These are phyloP conservation scores for Helianthus annuus DNA, from an alignment of 129 eudicot species.

Conservation along the genomic window HanXRQr2.0-SUNRISE NC_035440.2:7896467-7896966, in stretches of 20 bases:
- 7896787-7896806: neutral
- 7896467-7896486: neutral
- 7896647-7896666: slow-evolving; percentile 1
- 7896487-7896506: neutral
- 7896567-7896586: slow-evolving; percentile 12
- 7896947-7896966: too few species aligned
- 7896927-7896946: neutral
- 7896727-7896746: slow-evolving; percentile 18
- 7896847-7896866: slow-evolving; percentile 18
- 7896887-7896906: too few species aligned
- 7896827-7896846: neutral
- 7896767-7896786: neutral
- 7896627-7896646: neutral
- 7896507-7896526: neutral
- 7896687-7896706: slow-evolving; percentile 33
- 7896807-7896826: neutral
- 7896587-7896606: neutral
- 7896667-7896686: neutral
- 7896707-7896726: slow-evolving; percentile 6
- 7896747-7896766: slow-evolving; percentile 18
- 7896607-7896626: slow-evolving; percentile 27
- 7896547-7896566: slow-evolving; percentile 1
- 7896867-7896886: neutral
- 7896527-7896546: neutral
- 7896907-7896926: neutral